phyloP scores from a whole-genome alignment of 768 basidiomycete species.

The Crucibulum laeve region DNA sequence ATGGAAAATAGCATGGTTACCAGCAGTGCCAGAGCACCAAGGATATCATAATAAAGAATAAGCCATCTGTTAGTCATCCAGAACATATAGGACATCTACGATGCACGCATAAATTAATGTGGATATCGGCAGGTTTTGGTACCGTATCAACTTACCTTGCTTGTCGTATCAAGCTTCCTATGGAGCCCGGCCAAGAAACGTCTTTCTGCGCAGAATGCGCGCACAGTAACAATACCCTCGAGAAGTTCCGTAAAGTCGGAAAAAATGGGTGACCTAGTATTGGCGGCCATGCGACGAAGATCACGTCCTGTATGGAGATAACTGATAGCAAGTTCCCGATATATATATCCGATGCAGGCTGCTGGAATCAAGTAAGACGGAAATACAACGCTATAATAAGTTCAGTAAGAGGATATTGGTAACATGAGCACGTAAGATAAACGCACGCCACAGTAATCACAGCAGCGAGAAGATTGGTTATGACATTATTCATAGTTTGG shows the following conservation, averaged over 20 bases:
- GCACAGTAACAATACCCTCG: conserved; percentile 88
- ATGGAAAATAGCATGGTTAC: conserved; percentile 76
- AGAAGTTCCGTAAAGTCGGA: conserved; percentile 79
- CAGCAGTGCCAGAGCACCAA: conserved; percentile 71
- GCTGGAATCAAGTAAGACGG: conserved; percentile 86
- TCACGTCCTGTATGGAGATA: conserved; percentile 81
- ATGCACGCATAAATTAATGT: too few relatives aligned
- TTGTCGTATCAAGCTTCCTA: conserved; percentile 69
- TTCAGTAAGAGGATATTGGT: background rate
- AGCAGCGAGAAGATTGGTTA: conserved; percentile 74
- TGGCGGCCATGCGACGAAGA: conserved; percentile 87
- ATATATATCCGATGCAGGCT: conserved; percentile 64
- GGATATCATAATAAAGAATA: conserved; percentile 73
- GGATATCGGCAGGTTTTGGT: background rate
- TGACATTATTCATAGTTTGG: conserved; percentile 70
- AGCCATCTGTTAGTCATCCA: conserved; percentile 93
- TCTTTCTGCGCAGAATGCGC: conserved; percentile 82
- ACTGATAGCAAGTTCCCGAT: conserved; percentile 64
- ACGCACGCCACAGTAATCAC: conserved; percentile 68
- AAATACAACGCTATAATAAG: conserved; percentile 54
- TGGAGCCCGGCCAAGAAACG: conserved; percentile 75
- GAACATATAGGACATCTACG: conserved; percentile 76
- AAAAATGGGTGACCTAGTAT: conserved; percentile 79
- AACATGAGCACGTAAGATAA: conserved; percentile 2
- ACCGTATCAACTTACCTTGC: conserved; percentile 40